phyloP scores from a whole-genome alignment of 2,329 filamentous ascomycete genomes.

The Pseudocercospora pini-densiflorae region DNA sequence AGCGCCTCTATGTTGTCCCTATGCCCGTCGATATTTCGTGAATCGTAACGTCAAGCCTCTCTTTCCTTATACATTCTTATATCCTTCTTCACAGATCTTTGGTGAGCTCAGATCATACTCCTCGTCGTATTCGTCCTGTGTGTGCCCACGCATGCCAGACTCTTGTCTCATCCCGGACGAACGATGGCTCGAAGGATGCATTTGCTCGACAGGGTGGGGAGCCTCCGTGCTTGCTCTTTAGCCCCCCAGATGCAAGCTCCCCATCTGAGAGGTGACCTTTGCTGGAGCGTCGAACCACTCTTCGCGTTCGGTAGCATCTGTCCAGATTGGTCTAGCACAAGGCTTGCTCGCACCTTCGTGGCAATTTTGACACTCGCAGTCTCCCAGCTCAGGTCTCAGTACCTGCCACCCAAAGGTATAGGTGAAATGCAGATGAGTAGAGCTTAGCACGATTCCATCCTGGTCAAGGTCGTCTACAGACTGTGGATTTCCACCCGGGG shows the following conservation, averaged over 20 bases:
- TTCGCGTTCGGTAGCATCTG: not conserved
- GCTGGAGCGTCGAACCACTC: not conserved
- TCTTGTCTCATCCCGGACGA: not conserved
- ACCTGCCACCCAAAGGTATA: not conserved
- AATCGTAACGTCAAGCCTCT: too few relatives aligned
- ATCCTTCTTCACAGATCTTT: too few relatives aligned
- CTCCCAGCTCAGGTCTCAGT: not conserved
- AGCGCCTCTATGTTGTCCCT: too few relatives aligned
- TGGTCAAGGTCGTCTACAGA: not conserved
- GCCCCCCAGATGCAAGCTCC: not conserved
- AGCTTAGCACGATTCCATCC: not conserved
- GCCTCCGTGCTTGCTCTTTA: not conserved
- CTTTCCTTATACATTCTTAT: too few relatives aligned
- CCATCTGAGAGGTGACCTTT: not conserved
- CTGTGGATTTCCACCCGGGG: not conserved
- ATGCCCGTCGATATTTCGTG: too few relatives aligned
- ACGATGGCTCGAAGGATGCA: too few relatives aligned
- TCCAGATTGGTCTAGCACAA: not conserved
- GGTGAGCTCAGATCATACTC: too few relatives aligned
- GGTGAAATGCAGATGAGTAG: not conserved
- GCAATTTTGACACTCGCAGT: not conserved
- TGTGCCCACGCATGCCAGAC: not conserved
- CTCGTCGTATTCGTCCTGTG: not conserved
- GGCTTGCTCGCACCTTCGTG: not conserved
- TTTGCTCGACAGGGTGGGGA: too few relatives aligned